Percentiles rank a stretch among this genome's conserved stretches.
Evolutionary conservation across 805 yeast genomes (phyloP).

Genomic region (Pichia californica): DNA sequence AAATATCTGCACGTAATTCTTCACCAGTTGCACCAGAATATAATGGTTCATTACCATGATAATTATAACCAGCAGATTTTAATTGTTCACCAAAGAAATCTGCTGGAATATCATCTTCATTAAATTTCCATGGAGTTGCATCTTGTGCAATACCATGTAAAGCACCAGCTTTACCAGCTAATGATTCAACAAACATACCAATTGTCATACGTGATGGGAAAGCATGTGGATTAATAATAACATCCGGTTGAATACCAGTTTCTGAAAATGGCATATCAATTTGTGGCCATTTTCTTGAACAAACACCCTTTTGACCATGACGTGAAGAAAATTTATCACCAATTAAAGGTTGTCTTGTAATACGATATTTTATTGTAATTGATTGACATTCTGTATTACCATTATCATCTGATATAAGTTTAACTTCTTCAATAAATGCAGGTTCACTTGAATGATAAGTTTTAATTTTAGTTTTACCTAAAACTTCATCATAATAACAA

Average conservation of each 20-base stretch:
- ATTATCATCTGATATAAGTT: constrained; percentile 78
- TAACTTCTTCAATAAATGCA: constrained; percentile 92
- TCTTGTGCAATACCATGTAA: constrained; percentile 97
- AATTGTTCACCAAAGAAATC: constrained; percentile 96
- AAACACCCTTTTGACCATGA: constrained; percentile 98
- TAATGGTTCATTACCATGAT: constrained; percentile 98
- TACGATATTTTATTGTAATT: constrained; percentile 81
- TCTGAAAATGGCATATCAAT: constrained; percentile 96
- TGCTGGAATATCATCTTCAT: constrained; percentile 91
- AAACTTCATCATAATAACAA: constrained; percentile 86
- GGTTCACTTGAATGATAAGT: constrained; percentile 93
- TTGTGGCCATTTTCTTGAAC: constrained; percentile 97
- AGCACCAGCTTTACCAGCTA: constrained; percentile 99
- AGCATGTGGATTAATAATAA: constrained; percentile 97
- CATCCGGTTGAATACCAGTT: constrained; percentile 94
- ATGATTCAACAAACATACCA: constrained; percentile 97
- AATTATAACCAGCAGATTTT: constrained; percentile 82
- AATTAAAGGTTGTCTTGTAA: constrained; percentile 87
- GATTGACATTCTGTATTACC: constrained; percentile 75
- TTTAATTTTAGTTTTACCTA: constrained; percentile 86
- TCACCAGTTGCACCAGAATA: constrained; percentile 98
- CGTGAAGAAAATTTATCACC: constrained; percentile 98
- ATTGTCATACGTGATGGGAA: constrained; percentile 99
- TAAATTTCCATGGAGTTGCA: constrained; percentile 92
- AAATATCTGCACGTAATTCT: constrained; percentile 91